These are phyloP conservation scores for Astrephomene gubernaculifera DNA, from an alignment of 139 green algal genomes.

Conservation along the genomic window DNA sequence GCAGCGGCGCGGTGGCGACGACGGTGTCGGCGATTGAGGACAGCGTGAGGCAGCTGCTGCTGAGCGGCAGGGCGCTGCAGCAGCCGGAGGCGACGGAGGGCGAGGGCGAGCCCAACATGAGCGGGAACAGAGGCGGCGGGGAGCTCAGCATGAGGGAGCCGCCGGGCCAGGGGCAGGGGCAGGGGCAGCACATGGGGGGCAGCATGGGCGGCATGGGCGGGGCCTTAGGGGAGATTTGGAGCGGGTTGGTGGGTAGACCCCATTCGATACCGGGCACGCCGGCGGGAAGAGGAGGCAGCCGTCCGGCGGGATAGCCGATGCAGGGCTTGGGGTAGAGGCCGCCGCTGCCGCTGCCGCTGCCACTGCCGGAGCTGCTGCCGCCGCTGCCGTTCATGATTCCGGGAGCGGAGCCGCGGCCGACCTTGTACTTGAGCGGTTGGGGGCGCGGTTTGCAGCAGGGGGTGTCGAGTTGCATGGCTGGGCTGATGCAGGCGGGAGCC, in stretches of 20 bases:
- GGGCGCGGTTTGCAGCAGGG: not conserved
- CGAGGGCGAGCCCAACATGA: not conserved
- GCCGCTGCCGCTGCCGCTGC: conserved; percentile 10
- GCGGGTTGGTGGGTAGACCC: conserved; percentile 53
- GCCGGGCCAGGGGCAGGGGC: not conserved
- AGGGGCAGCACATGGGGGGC: conserved; percentile 16
- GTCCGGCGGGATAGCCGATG: conserved; percentile 36
- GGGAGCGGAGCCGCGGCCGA: not conserved
- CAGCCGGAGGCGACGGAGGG: conserved; percentile 15
- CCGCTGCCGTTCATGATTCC: not conserved
- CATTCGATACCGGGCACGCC: conserved; percentile 36
- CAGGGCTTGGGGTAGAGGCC: conserved; percentile 14
- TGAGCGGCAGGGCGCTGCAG: not conserved
- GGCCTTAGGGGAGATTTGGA: conserved; percentile 44
- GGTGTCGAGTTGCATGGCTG: conserved; percentile 3
- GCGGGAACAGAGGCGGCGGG: not conserved
- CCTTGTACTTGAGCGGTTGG: conserved; percentile 10
- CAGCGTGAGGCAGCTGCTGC: conserved; percentile 32
- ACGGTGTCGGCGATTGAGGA: no score
- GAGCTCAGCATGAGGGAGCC: conserved; percentile 9
- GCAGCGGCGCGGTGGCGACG: not conserved
- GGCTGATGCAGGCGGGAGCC: not conserved
- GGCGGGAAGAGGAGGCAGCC: conserved; percentile 37
- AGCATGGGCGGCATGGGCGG: conserved; percentile 12
- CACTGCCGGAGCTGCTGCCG: no score